Base-by-base conservation (phyloP, 192 early-diverging fungal species). In the Podila minutissima region DNA sequence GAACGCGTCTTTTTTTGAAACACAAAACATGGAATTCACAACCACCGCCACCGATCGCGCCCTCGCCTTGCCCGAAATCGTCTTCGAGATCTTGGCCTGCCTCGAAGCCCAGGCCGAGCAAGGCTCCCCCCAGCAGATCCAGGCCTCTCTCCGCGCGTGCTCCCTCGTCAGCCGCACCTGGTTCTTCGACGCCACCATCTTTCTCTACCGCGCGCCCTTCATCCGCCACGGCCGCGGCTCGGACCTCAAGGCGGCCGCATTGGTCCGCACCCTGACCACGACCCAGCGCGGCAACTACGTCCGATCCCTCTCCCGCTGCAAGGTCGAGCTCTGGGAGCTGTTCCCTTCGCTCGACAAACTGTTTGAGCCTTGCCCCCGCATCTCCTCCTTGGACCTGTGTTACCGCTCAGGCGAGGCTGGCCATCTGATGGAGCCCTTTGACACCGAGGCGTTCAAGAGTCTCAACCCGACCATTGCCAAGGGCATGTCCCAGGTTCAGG, bases 121-220 rank as follows among this genome's bases (percentile, higher is more conserved):
- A 13, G 69, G 66, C 11, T 46, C 41, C 33, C 66, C 77, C 8
- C 77, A 81, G 35, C 66, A 59, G 20, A 28, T 73, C 58, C 77
- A 81, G 26, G 41, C 77, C 55, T 62, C 77, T n/a, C 66, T 81
- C n/a, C 77, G 77, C 8, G 77, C 77, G 37, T 81, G 77, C 60
- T 53, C 77, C 15, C 71, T 81, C 22, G 77, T 81, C 57, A 69
- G 48, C 46, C 67, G 77, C 41, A 81, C 77, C 41, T 81, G 77
- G 77, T 81, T 73, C 71, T 81, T 73, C 69, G 77, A 81, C 49
- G 77, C 77, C 10, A 81, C 62, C 67, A 46, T 73, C 66, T 81
- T 81, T 37, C 77, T 81, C 32, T 81, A 81, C 65, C 70, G 71
- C 24, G 67, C 71, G 3, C 77, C 77, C 11, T 81, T 33, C 31